phyloP scores from a whole-genome alignment of 2,329 filamentous ascomycete species.

The Exophiala viscosa region DNA sequence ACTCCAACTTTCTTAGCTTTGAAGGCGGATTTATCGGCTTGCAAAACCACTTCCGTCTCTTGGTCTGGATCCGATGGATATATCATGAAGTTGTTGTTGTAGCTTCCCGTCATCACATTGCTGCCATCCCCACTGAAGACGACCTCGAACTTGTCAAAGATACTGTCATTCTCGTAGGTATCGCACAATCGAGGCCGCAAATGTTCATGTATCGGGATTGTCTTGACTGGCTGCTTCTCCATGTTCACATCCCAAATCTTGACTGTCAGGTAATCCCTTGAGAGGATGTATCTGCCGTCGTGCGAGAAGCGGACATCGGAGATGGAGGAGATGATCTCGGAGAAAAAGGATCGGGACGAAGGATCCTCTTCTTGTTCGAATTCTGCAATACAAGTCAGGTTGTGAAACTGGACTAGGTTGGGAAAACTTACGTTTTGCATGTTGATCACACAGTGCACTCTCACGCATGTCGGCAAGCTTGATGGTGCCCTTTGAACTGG shows the following conservation, averaged over 20 bases:
- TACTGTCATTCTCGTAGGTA: constrained; percentile 98
- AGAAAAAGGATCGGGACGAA: constrained; percentile 96
- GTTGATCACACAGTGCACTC: constrained; percentile 91
- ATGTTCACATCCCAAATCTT: constrained; percentile 99
- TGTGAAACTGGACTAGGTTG: background rate
- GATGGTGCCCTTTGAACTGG: constrained; percentile 97
- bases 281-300: constrained; percentile 94
- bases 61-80: constrained; percentile 94
- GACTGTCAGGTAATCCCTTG: constrained; percentile 94
- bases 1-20: constrained; percentile 99
- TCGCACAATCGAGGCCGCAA: constrained; percentile 90
- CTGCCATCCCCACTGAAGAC: constrained; percentile 97
- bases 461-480: constrained; percentile 98
- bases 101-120: constrained; percentile 99
- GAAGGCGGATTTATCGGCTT: constrained; percentile 98
- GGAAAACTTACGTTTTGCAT: constrained; percentile 75
- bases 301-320: constrained; percentile 97
- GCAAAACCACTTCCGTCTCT: constrained; percentile 93
- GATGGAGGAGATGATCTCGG: constrained; percentile 98
- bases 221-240: constrained; percentile 96
- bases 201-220: constrained; percentile 97
- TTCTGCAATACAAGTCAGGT: constrained; percentile 53
- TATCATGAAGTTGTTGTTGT: constrained; percentile 99
- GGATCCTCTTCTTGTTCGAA: constrained; percentile 99
- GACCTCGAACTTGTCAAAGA: constrained; percentile 99